Conservation (phyloP, 306 rosid species). For the Quercus ilex region DNA sequence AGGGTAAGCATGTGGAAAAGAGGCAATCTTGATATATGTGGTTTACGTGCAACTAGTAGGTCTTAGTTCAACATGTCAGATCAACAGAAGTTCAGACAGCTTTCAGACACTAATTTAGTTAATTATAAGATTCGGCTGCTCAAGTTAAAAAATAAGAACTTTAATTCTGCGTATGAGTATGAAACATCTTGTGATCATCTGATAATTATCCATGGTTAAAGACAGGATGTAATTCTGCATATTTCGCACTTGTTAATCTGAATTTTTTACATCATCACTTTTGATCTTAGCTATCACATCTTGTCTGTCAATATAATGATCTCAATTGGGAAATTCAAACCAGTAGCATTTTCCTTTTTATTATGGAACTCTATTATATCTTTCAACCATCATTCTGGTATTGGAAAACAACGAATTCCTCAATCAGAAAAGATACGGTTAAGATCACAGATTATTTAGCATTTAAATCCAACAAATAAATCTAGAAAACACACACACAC, state of each 20-base stretch:
- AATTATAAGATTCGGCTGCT: not conserved
- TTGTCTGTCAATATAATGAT: not conserved
- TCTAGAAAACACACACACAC: not conserved
- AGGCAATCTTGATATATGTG: not conserved
- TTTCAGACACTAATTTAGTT: not conserved
- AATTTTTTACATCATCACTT: constrained; percentile 3
- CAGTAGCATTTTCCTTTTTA: not conserved
- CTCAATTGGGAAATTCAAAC: not conserved
- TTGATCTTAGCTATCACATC: constrained; percentile 11
- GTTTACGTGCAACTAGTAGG: not conserved
- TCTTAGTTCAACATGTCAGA: not conserved
- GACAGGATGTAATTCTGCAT: not conserved
- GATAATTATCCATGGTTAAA: not conserved
- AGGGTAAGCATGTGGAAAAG: not conserved
- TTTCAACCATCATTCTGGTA: not conserved
- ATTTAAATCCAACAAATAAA: not conserved
- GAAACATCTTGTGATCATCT: not conserved
- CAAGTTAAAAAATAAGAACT: not conserved
- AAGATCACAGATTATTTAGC: not conserved
- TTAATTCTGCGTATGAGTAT: not conserved
- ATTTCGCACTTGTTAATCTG: not conserved
- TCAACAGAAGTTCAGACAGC: not conserved
- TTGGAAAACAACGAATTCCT: not conserved
- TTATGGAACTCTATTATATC: not conserved
- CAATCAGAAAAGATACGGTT: not conserved